Base-by-base conservation (phyloP, 208 protist species). In the Vickermania ingenoplastis region DNA sequence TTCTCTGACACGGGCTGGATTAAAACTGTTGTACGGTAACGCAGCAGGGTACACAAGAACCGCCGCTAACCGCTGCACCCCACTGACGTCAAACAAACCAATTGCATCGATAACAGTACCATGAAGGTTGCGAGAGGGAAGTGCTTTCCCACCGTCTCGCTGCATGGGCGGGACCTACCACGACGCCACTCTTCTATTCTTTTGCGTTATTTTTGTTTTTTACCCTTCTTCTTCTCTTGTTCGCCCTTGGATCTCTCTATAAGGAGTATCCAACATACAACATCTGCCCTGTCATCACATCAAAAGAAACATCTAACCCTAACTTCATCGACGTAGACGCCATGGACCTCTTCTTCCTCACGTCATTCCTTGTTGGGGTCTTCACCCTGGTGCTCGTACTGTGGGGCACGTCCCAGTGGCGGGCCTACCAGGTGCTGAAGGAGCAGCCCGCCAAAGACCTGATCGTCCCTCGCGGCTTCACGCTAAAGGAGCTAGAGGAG, bases 401-500 rank as follows among this genome's bases (percentile, higher is more conserved):
- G 31, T 29, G 71, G 25, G 28, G 68, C 23, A 58, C 53, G 0
- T 53, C 79, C 26, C 41, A 77, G 41, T 5, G 81, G 17, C 70
- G 73, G 27, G 70, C 41, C 11, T 67, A 71, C 13, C 65, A 83
- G 67, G 66, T 57, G 28, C 70, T 88, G 22, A 49, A 61, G 1
- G 81, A 91, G 62, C 55, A 73, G 36, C 81, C 81, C 14, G 59
- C 45, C 7, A 52, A 25, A 1, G 59, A 71, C 31, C 31, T 71
- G 25, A 85, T 87, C 48, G 41, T 91, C 13, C 86, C 86, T 13
- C 86, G 86, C 45, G 81, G 68, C 17, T 94, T 88, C 69, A 94
- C 83, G 5, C 49, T 88, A 22, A 83, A 86, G 53, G 83, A 94
- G 65, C 63, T 94, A 30, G 75, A 67, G 24, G 64, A 86, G 57